phyloP scores from a whole-genome alignment of 768 basidiomycete genomes.

The Xerocomellus dryophilus region DNA sequence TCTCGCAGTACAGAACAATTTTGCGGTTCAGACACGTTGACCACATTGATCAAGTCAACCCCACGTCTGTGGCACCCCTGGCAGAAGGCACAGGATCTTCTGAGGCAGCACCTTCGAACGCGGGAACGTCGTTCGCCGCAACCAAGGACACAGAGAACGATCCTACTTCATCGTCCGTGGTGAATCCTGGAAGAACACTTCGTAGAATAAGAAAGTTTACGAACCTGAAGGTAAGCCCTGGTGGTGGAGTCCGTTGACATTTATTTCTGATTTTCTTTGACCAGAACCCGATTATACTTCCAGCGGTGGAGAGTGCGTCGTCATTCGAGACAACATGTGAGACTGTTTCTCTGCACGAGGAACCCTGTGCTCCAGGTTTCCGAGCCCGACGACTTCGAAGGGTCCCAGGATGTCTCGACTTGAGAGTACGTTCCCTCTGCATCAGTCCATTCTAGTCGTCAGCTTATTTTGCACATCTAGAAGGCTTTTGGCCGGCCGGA shows the following conservation, averaged over 20 bases:
- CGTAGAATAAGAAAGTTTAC: background rate
- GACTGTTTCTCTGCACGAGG: background rate
- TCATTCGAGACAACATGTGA: background rate
- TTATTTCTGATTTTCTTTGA: background rate
- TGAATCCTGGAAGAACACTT: background rate
- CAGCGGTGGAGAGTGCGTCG: background rate
- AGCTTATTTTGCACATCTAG: background rate
- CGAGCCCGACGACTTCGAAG: slow-evolving; percentile 4
- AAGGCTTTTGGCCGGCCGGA: background rate
- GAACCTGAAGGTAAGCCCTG: background rate
- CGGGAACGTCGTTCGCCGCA: background rate
- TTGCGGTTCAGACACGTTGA: background rate
- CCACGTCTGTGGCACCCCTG: background rate
- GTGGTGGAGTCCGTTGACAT: background rate
- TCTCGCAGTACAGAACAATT: background rate
- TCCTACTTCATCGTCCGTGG: background rate
- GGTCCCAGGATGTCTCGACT: background rate
- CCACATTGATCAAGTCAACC: background rate
- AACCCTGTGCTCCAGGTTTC: background rate
- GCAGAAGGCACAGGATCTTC: background rate
- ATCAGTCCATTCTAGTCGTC: background rate
- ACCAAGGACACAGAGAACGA: background rate
- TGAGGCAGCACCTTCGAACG: background rate
- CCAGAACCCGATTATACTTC: background rate
- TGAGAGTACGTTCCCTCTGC: background rate